Conservation (phyloP, 345 rosid species). For the Hibiscus syriacus region DNA sequence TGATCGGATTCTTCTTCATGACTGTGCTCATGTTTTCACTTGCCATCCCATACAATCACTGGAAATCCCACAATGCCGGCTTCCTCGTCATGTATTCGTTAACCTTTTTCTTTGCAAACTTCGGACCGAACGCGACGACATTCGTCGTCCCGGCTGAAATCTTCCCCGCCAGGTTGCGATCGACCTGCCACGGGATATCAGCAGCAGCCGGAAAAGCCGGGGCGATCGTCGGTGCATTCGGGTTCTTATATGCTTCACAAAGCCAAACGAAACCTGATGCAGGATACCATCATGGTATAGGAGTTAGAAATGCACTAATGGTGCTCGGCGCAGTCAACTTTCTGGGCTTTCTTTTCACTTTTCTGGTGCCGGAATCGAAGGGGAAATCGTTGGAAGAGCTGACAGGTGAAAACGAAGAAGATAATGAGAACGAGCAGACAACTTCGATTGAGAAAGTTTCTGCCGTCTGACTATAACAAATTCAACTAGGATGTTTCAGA, state of each 20-base stretch:
- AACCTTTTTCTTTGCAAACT: conserved; percentile 51
- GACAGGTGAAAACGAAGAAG: conserved; percentile 37
- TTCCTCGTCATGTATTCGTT: conserved; percentile 38
- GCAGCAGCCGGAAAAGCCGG: conserved; percentile 48
- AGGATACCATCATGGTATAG: conserved; percentile 47
- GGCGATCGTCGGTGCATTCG: conserved; percentile 45
- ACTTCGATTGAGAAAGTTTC: neutral
- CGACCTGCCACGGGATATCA: conserved; percentile 56
- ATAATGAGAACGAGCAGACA: neutral
- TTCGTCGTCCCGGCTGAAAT: conserved; percentile 50
- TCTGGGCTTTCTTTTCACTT: conserved; percentile 35
- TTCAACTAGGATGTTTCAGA: neutral
- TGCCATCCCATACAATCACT: conserved; percentile 45
- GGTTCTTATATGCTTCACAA: conserved; percentile 45
- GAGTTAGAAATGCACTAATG: conserved; percentile 37
- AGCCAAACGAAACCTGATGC: conserved; percentile 29
- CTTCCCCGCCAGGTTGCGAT: conserved; percentile 45
- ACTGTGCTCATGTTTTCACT: conserved; percentile 45
- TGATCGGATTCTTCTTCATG: conserved; percentile 59
- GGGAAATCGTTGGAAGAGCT: conserved; percentile 50
- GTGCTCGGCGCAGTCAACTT: conserved; percentile 35
- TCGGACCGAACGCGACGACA: conserved; percentile 52
- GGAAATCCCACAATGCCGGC: conserved; percentile 33
- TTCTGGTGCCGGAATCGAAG: conserved; percentile 45
- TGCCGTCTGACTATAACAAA: neutral